Percentiles rank a stretch among this genome's conserved stretches.
Conservation (phyloP, 805 yeast genomes). For the Millerozyma acaciae region DNA sequence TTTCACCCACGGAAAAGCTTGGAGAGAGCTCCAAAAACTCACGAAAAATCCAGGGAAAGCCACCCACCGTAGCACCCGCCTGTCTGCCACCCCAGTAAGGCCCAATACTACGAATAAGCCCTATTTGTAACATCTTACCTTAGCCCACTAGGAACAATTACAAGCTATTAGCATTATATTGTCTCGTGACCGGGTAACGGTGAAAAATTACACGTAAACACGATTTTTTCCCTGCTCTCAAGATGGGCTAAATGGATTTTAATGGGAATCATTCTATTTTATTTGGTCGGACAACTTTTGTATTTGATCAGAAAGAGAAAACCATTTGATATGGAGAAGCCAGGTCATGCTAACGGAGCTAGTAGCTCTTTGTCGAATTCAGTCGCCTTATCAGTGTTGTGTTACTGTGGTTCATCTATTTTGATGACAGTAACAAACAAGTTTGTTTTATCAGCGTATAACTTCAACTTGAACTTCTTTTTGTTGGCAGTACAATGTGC, state of each 20-base stretch:
- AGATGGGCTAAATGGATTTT: neutral
- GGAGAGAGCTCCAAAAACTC: too few species aligned
- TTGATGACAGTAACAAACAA: slow-evolving; percentile 97
- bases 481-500: slow-evolving; percentile 83
- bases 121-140: too few species aligned
- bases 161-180: too few species aligned
- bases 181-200: slow-evolving; percentile 6
- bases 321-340: slow-evolving; percentile 28
- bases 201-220: slow-evolving; percentile 6
- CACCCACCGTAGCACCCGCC: too few species aligned
- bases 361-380: slow-evolving; percentile 43
- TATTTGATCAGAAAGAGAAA: slow-evolving; percentile 27
- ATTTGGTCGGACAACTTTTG: slow-evolving; percentile 31
- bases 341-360: slow-evolving; percentile 19
- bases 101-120: too few species aligned
- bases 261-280: slow-evolving; percentile 42
- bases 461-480: slow-evolving; percentile 79
- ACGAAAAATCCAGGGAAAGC: too few species aligned
- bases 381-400: slow-evolving; percentile 65
- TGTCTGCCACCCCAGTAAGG: too few species aligned
- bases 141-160: too few species aligned
- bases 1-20: neutral
- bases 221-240: slow-evolving; percentile 3
- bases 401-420: slow-evolving; percentile 91
- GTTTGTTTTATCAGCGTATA: slow-evolving; percentile 75